Conservation (phyloP, 306 rosid species). For the Rosa persica region DNA sequence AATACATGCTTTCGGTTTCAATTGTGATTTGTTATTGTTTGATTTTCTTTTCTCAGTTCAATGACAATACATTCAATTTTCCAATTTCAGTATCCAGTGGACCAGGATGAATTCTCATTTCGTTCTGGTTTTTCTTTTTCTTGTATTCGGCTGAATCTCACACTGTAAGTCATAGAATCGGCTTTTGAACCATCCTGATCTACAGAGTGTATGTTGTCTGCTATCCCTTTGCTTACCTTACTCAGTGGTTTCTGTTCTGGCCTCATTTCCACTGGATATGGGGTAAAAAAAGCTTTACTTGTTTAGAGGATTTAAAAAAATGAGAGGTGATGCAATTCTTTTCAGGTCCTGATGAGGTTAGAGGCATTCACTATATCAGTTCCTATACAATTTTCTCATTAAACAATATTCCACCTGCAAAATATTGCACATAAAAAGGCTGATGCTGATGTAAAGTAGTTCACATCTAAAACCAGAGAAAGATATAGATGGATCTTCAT, state of each 20-base stretch:
- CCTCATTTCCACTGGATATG: background rate
- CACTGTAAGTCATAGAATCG: background rate
- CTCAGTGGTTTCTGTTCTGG: background rate
- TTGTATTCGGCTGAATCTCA: background rate
- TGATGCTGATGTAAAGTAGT: slow-evolving; percentile 4
- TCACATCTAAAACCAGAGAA: background rate
- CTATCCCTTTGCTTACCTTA: background rate
- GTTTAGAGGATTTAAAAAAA: background rate
- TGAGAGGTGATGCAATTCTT: background rate
- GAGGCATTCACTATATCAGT: background rate
- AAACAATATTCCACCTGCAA: background rate
- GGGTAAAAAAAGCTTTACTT: background rate
- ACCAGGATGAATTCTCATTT: background rate
- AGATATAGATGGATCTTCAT: background rate
- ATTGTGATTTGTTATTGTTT: background rate
- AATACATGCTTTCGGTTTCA: background rate
- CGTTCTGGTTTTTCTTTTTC: background rate
- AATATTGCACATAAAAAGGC: background rate
- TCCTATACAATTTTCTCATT: background rate
- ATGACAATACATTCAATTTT: background rate
- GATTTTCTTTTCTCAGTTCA: background rate
- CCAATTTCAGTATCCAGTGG: background rate
- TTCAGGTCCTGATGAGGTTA: background rate
- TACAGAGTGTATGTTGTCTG: background rate
- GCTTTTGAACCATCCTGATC: background rate